These are phyloP conservation scores for Casuarina glauca DNA, from an alignment of 306 rosid genomes.

Conservation along the genomic window DNA sequence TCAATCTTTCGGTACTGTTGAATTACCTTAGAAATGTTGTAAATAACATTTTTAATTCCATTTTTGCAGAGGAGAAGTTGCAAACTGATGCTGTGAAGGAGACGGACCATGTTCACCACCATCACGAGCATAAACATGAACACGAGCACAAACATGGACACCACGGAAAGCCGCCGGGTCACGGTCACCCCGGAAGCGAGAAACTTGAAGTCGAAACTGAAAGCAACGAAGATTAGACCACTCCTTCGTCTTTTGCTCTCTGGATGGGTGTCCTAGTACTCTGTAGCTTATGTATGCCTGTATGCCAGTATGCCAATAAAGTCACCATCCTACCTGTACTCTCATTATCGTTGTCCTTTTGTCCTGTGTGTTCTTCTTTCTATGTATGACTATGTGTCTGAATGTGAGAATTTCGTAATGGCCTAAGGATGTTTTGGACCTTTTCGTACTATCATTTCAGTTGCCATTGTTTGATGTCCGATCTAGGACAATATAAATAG, in stretches of 20 bases:
- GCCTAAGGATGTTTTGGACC: too few species aligned
- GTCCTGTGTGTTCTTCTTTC: too few species aligned
- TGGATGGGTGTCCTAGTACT: not conserved
- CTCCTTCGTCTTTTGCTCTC: not conserved
- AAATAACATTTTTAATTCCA: not conserved
- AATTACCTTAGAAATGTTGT: not conserved
- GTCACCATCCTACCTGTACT: not conserved
- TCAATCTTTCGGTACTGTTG: too few species aligned
- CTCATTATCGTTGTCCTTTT: too few species aligned
- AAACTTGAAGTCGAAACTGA: too few species aligned
- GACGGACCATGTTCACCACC: not conserved
- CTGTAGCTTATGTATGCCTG: not conserved
- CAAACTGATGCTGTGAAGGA: not conserved
- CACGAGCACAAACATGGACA: not conserved
- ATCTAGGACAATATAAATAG: too few species aligned
- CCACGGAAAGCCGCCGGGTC: too few species aligned
- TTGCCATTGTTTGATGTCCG: too few species aligned
- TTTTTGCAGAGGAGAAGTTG: not conserved
- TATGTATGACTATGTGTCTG: too few species aligned
- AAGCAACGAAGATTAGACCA: not conserved
- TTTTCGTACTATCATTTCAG: too few species aligned
- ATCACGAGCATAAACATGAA: not conserved
- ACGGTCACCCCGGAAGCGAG: not conserved
- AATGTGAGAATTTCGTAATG: too few species aligned
- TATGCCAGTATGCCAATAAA: not conserved